A percentile compares a stretch with the other conserved stretches of the same genome.
Evolutionary conservation across 2,329 filamentous ascomycete genomes (phyloP).

Genomic region (Lanzia echinophila): DNA sequence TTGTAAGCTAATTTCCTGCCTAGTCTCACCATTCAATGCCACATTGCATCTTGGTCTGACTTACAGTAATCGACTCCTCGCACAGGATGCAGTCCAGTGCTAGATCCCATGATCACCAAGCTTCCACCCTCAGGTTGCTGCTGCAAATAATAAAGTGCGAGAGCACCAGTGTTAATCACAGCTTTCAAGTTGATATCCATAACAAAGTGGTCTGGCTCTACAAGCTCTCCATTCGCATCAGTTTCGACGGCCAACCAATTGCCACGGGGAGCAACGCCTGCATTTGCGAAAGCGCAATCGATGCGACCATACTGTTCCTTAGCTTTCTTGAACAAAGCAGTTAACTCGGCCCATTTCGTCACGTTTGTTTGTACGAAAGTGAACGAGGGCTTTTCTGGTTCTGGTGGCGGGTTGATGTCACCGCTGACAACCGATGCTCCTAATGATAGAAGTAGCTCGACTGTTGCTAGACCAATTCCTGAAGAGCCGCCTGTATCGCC

Average conservation of each 20-base stretch:
- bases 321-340: conserved; percentile 44
- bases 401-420: conserved; percentile 41
- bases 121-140: conserved; percentile 42
- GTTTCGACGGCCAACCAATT: conserved; percentile 42
- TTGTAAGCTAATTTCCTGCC: conserved; percentile 9
- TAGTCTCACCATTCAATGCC: conserved; percentile 20
- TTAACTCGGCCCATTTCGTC: conserved; percentile 41
- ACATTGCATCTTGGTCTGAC: not conserved
- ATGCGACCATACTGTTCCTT: conserved; percentile 29
- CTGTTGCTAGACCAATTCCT: conserved; percentile 53
- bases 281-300: conserved; percentile 37
- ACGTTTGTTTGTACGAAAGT: conserved; percentile 36
- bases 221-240: conserved; percentile 43
- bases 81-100: conserved; percentile 44
- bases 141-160: conserved; percentile 46
- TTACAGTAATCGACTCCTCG: conserved; percentile 42
- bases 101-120: conserved; percentile 47
- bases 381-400: conserved; percentile 29
- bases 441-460: conserved; percentile 42
- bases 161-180: conserved; percentile 42
- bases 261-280: conserved; percentile 43
- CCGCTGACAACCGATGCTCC: conserved; percentile 50
- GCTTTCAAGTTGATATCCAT: conserved; percentile 47
- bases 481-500: conserved; percentile 44
- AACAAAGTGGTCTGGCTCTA: conserved; percentile 37